Percentiles rank a stretch among this genome's conserved stretches.
Conservation (phyloP, 352 stramenopile genomes). For the Phytophthora chlamydospora region DNA sequence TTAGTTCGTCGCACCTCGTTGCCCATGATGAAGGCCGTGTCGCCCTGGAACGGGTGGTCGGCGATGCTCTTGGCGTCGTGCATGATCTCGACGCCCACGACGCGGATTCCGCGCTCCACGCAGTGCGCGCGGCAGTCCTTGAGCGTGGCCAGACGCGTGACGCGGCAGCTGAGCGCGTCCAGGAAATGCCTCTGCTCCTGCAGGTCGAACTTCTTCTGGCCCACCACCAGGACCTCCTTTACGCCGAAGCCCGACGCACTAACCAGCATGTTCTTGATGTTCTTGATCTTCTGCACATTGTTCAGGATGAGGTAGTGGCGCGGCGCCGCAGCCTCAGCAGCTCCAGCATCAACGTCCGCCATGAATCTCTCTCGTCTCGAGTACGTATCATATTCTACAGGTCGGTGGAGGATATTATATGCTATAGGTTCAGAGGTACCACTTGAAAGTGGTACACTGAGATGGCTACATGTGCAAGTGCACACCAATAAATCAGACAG, state of each 20-base stretch:
- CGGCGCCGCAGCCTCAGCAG: conserved; percentile 1
- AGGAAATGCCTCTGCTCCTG: conserved; percentile 62
- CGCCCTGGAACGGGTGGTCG: conserved; percentile 73
- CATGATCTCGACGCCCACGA: conserved; percentile 96
- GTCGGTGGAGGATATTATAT: no score
- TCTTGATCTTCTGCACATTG: conserved; percentile 94
- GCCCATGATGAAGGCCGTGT: conserved; percentile 95
- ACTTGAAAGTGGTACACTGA: conserved; percentile 20
- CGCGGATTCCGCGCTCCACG: conserved; percentile 60
- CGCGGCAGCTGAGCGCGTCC: conserved; percentile 45
- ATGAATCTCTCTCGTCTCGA: not conserved
- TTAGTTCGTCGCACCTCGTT: conserved; percentile 84
- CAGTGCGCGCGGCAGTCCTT: conserved; percentile 81
- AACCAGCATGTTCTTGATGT: conserved; percentile 88
- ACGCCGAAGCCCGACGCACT: conserved; percentile 88
- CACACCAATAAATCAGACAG: conserved; percentile 34
- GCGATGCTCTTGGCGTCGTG: conserved; percentile 73
- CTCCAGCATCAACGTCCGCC: not conserved
- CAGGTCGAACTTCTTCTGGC: conserved; percentile 83
- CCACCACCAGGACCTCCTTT: conserved; percentile 86
- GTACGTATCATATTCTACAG: not conserved
- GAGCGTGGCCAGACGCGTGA: conserved; percentile 81
- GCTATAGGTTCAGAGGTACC: conserved; percentile 18
- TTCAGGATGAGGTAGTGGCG: conserved; percentile 89
- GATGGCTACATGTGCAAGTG: conserved; percentile 26